Evolutionary conservation across 1,139 yeast genomes (phyloP), one percentile per base, ranked within the genome.

Genomic region (Lipomyces yarrowii): DNA sequence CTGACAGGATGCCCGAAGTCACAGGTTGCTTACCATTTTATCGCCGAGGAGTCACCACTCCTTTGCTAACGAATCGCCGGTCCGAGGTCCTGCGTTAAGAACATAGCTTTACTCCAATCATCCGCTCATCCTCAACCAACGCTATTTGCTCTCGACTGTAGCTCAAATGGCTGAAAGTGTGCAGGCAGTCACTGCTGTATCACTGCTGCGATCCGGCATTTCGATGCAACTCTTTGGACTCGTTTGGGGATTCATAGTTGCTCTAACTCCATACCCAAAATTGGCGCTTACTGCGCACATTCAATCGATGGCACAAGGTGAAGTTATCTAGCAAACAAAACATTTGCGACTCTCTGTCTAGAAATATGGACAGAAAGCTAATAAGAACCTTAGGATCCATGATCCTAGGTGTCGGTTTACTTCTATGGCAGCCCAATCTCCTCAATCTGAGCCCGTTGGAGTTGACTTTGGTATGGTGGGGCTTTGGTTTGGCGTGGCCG

Each of bases 191-290:
- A 23, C 55, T 51, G 55, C 30, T 13, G n/a, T 23, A 21, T 51
- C 33, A 0, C 11, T 51, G n/a, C 18, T 51, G 18, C 32, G 55
- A 23, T 51, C 55, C 5, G 55, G 55, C 23, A 32, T 51, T 7
- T 51, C 55, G n/a, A 21, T 51, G 32, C 55, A 51, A 51, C 55
- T 51, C 15, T 51, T 51, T 51, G 55, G 55, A 18, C 55, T 51
- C 15, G 15, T 51, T 7, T 51, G 55, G 55, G 55, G 55, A 10
- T 13, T 26, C 32, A 51, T 51, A n/a, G 30, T 51, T 51, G 32
- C 23, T 30, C 11, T 51, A 32, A 51, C 55, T 7, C 55, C 55
- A 32, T 51, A 23, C 21, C 55, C 55, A n/a, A 51, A 21, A 51
- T 51, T 51, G n/a, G 55, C 33, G 8, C 55, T 51, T 13, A 52